Base-by-base conservation (phyloP, 1,284 basidiomycete genomes). In the Coniferiporia sulphurascens region DNA sequence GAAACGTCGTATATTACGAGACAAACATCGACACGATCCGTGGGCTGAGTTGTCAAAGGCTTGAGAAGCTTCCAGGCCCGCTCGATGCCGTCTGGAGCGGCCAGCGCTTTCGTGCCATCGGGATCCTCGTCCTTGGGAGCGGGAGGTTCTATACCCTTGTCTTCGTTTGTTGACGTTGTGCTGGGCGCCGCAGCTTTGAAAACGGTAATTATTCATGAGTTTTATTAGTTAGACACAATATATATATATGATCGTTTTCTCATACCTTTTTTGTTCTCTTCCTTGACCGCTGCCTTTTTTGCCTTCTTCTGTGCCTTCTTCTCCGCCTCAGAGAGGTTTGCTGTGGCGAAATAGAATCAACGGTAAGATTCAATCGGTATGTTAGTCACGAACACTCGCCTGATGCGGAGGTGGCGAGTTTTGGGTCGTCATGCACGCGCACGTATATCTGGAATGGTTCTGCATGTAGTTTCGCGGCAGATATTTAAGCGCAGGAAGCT, bases 281-380 rank as follows among this genome's bases (percentile, higher is more conserved):
- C 81, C 60, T 89, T 91, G 62, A 79, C 78, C 4, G 87, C 87
- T 0, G 86, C 92, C 70, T 94, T 95, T 72, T 91, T 91, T 34
- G 91, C 92, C 69, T 93, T 95, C 73, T 93, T 95, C 70, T 89
- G 88, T 0, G 91, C 91, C 72, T 95, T 95, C 73, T 93, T 93
- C 68, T 87, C 85, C 0, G 83, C 84, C 61, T 87, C 87, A 52
- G 87, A 81, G 38, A 83, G 71, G 60, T 76, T 72, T 7, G 75
- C 72, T 71, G 27, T 27, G 27, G 27, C 5, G 27, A 49, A 48
- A 58, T 38, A 6, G 10, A 32, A 27, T 52, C 27, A 53, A 45
- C 17, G 15, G 43, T 7, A 21, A 22, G 5, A 4, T 19, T 3
- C 1, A 22, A 12, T 21, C 55, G 48, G 10, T 71, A 56, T 35